Evolutionary conservation across 225 moss, liverwort and hornwort species (phyloP).

Genomic region (Sphagnum tenellum): DNA sequence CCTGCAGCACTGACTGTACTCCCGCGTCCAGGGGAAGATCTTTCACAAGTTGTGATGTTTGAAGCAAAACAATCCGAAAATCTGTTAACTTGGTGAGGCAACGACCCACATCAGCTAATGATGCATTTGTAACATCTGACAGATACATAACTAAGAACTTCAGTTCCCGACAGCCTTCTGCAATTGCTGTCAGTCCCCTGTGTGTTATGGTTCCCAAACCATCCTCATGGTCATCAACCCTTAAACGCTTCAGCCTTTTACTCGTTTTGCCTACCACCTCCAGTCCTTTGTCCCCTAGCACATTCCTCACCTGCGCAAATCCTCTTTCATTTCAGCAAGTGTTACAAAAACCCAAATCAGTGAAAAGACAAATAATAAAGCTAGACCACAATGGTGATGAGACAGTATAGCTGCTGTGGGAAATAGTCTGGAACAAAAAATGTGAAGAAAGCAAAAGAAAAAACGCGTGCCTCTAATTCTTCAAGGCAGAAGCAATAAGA

Average conservation of each 20-base stretch:
- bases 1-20: constrained; percentile 50
- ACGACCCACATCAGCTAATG: constrained; percentile 53
- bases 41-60: constrained; percentile 13
- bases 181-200: constrained; percentile 61
- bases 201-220: constrained; percentile 41
- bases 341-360: no score
- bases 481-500: constrained; percentile 47
- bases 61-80: constrained; percentile 66
- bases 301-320: constrained; percentile 35
- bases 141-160: constrained; percentile 75
- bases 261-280: constrained; percentile 48
- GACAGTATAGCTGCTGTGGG: no score
- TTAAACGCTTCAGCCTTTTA: constrained; percentile 43
- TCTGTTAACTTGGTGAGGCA: constrained; percentile 56
- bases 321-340: no score
- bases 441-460: no score
- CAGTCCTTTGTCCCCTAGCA: constrained; percentile 53
- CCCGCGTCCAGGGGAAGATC: constrained; percentile 78
- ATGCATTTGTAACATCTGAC: constrained; percentile 49
- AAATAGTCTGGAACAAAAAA: no score
- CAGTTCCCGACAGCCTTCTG: constrained; percentile 61
- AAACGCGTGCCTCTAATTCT: constrained; percentile 38
- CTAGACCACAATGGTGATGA: no score
- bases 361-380: no score
- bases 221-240: constrained; percentile 37